Evolutionary conservation across 768 basidiomycete genomes (phyloP), one percentile per base, ranked within the genome.

Genomic region (Boletus subcaerulescens): DNA sequence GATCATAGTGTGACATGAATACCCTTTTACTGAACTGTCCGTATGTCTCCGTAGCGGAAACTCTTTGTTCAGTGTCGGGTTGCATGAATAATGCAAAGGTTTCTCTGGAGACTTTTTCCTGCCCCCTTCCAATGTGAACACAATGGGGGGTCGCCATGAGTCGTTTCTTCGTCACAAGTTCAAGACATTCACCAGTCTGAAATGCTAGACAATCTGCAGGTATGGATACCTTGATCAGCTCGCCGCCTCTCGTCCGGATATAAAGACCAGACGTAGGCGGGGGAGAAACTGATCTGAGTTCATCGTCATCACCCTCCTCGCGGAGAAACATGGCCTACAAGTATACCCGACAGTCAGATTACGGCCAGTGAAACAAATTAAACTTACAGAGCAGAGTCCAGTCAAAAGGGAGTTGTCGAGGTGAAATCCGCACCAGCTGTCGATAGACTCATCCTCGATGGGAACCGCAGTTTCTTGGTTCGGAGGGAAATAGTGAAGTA

Each of bases 341-440:
- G 56, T 12, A 43, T 46, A 35, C 26, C 43, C 14, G 41, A 41
- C 51, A 38, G n/a, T 60, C 58, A 48, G 14, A 45, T 40, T 24
- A 46, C 11, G 7, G 14, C 45, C 42, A 46, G 33, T 32, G 17
- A 18, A 36, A 41, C 39, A 56, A 26, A 55, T 50, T 24, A 5
- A 35, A 61, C 81, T 68, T 67, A 89, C 89, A 46, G 91, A 89
- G 71, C 94, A 98, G 33, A 99, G 82, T 3, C 93, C 97, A 2
- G 97, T 99, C 52, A 99, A 73, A 38, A 93, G 70, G 9, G 87
- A 88, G 64, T 98, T 93, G 66, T 99, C 97, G 20, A 93, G 76
- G 70, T 98, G 96, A 63, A 93, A 93, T 17, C 96, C 96, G 73
- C 96, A 98, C 84, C 92, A 94, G 60, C 85, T 90, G 60, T 97